Base-by-base conservation (phyloP, 768 basidiomycete genomes). In the Hygrophorus pudorinus region DNA sequence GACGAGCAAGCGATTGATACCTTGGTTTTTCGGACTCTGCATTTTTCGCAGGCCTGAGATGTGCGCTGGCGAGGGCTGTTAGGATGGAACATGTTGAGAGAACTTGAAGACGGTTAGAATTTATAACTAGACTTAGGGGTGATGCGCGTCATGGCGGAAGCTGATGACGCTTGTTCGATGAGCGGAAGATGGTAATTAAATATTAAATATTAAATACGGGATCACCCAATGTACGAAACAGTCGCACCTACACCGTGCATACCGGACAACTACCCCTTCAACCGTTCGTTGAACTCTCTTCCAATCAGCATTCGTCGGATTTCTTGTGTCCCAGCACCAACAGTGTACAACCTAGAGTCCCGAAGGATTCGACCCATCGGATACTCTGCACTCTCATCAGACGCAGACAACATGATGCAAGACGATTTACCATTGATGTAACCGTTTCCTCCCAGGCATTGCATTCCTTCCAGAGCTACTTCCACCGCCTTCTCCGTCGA, bases 321-420 rank as follows among this genome's bases (percentile, higher is more conserved):
- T 67, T 94, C 92, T 60, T 96, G 93, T 17, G 92, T 92, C 13
- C 93, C 93, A n/a, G 93, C 93, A 20, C 93, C 93, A 47, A 97
- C 91, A 18, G 87, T 81, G 59, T 96, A 97, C 34, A 97, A 63
- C 51, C 89, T 69, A 12, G 92, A 75, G 58, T 97, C 93, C 38
- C 92, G 76, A 36, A 96, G 65, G 52, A 92, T 77, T 27, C 93
- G 80, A 12, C 90, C 92, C 53, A 82, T 76, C 3, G 90, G 87
- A 54, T 93, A 97, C 51, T 97, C 92, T 92, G 53, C 24, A 21
- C 38, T 38, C 28, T 28, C 27, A 16, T 36, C 30, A 41, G 34
- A 43, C 39, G 46, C 41, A 24, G 9, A 27, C 10, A 5, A 12
- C 17, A 11, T 30, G 6, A 43, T 16, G 5, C n/a, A 27, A 24